phyloP scores from a whole-genome alignment of 192 early-diverging fungal species.

The Entrophospora sp. region DNA sequence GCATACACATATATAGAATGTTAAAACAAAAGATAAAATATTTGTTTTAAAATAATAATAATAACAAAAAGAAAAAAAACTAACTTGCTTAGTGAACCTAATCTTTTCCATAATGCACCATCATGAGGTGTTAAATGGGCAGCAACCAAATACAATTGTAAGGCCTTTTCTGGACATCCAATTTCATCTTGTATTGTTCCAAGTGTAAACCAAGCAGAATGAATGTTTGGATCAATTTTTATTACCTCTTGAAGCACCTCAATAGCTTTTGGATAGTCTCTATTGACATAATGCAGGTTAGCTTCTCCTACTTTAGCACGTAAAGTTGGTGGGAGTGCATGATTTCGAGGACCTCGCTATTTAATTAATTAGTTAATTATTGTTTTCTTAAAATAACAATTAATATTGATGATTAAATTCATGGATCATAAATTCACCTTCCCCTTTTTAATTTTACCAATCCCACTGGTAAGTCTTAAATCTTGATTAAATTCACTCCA shows the following conservation, averaged over 20 bases:
- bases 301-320: constrained; percentile 63
- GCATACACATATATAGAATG: no score
- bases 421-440: constrained; percentile 1
- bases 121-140: constrained; percentile 78
- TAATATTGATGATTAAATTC: no score
- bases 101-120: constrained; percentile 68
- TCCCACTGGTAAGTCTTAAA: constrained; percentile 13
- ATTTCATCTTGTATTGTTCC: constrained; percentile 86
- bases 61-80: not conserved
- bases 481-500: constrained; percentile 19
- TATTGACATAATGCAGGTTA: constrained; percentile 62
- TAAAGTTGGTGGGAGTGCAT: constrained; percentile 30
- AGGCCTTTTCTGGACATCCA: constrained; percentile 60
- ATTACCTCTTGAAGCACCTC: constrained; percentile 73
- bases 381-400: not conserved
- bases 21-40: no score
- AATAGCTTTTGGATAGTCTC: constrained; percentile 63
- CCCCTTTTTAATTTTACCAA: constrained; percentile 1
- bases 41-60: no score
- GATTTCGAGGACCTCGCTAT: constrained; percentile 3
- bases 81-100: constrained; percentile 65
- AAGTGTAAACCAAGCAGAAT: constrained; percentile 80
- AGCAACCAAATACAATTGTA: constrained; percentile 78
- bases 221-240: constrained; percentile 55
- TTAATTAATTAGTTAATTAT: not conserved